Evolutionary conservation across 306 rosid species (phyloP).

Genomic region (Prunus mongolica): DNA sequence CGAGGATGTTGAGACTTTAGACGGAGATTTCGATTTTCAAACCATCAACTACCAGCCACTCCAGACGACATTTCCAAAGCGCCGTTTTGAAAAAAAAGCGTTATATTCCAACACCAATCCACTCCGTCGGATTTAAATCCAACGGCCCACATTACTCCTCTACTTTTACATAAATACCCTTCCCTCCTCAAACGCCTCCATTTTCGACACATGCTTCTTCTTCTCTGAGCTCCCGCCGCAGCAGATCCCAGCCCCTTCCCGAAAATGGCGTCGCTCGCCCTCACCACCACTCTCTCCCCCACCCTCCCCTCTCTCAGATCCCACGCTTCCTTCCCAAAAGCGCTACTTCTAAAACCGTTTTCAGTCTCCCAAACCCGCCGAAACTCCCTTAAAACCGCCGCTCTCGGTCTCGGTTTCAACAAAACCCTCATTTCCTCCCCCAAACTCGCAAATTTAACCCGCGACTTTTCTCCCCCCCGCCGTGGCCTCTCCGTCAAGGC

Average conservation of each 20-base stretch:
- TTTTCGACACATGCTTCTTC: neutral
- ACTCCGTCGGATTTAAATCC: conserved; percentile 37
- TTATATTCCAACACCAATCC: conserved; percentile 18
- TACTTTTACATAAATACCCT: neutral
- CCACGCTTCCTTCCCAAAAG: conserved; percentile 25
- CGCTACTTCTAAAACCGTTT: neutral
- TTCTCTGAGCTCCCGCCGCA: conserved; percentile 17
- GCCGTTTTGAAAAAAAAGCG: conserved; percentile 13
- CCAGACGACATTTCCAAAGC: conserved; percentile 36
- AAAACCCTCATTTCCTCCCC: conserved; percentile 20
- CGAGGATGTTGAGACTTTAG: neutral
- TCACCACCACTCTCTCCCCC: conserved; percentile 37
- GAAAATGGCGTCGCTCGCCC: conserved; percentile 70
- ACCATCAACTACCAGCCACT: neutral
- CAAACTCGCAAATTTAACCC: conserved; percentile 9
- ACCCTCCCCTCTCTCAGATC: conserved; percentile 55
- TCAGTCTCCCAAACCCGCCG: conserved; percentile 16
- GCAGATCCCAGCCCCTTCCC: conserved; percentile 3
- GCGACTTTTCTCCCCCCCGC: neutral
- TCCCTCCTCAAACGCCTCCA: neutral
- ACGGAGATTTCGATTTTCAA: conserved; percentile 22
- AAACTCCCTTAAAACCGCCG: conserved; percentile 15
- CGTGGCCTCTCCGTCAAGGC: conserved; percentile 12
- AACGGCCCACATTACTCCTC: conserved; percentile 23
- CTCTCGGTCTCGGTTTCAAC: conserved; percentile 17